Evolutionary conservation across 202 grass and related monocot species (phyloP), one percentile per base, ranked within the genome.

Genomic region (Elaeis oleifera): DNA sequence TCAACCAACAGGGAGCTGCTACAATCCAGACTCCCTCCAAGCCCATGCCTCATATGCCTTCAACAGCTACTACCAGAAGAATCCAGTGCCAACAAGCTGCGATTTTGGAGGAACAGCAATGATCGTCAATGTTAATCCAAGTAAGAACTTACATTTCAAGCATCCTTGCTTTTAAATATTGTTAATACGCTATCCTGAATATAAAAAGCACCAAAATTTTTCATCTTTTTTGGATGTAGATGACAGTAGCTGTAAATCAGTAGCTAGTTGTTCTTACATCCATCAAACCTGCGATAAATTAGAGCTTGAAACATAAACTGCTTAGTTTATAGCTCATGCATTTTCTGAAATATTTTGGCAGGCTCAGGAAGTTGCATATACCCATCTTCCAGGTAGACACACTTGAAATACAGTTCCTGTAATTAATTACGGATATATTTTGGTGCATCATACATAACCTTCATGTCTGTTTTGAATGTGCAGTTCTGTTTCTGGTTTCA

Each of bases 41-140:
- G 71, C 79, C 8, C 92, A 97, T 69, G 87, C 92, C n/a, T 89
- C 92, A 21, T 96, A 89, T 79, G 91, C 91, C 15, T 90, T 96
- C 81, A 96, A 96, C 78, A 77, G 56, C 74, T 96, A 96, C 78
- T 96, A 81, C 74, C 92, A 97, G 79, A 83, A 54, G 54, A 91
- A 89, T 79, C 92, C 92, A 23, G 79, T 85, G 74, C 50, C 87
- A 44, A 49, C 92, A 51, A 97, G 92, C 68, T 97, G 87, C n/a
- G 92, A 97, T 67, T 97, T 97, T 60, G 87, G 87, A 36, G 87
- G 92, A 39, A 68, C 84, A 63, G 84, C 88, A 53, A 89, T 84
- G 92, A 79, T 91, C 55, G 78, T 90, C 60, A 81, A 62, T 69
- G 73, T 71, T 24, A 97, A 97, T 81, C 88, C 92, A 91, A 86